Conservation (phyloP, 176 grass and related monocot genomes). For the Avena insularis region DNA sequence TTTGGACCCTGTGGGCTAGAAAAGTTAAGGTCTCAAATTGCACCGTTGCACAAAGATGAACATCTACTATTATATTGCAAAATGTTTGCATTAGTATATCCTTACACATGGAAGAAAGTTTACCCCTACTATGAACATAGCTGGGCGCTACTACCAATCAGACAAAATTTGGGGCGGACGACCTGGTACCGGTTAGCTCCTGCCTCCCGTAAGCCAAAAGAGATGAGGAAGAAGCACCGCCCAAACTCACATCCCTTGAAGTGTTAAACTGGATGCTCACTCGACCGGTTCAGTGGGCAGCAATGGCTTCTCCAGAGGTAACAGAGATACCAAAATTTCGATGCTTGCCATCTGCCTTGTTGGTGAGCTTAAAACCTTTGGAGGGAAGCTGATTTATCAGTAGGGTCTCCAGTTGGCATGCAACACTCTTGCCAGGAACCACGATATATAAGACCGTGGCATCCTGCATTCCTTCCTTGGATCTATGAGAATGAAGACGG, state of each 20-base stretch:
- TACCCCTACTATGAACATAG: conserved; percentile 47
- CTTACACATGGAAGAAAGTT: background rate
- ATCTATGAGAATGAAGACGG: conserved; percentile 69
- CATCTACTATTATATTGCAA: background rate
- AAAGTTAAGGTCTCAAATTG: background rate
- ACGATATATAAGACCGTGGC: conserved; percentile 64
- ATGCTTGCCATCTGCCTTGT: conserved; percentile 90
- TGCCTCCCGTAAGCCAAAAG: conserved; percentile 35
- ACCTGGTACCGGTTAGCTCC: conserved; percentile 43
- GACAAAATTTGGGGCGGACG: conserved; percentile 75
- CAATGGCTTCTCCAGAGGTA: conserved; percentile 50
- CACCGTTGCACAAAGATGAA: background rate
- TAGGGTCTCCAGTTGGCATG: conserved; percentile 92
- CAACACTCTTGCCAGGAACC: conserved; percentile 90
- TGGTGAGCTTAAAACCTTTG: conserved; percentile 77
- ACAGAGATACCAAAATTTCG: conserved; percentile 74
- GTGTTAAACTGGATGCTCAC: conserved; percentile 22
- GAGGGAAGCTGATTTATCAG: conserved; percentile 86
- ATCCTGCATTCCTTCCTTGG: conserved; percentile 83
- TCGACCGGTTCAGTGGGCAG: conserved; percentile 30
- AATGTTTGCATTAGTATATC: conserved; percentile 1
- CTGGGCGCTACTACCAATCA: conserved; percentile 32
- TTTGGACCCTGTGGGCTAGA: background rate
- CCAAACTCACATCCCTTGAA: background rate
- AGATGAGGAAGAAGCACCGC: background rate